Conservation (phyloP, 2,329 filamentous ascomycete species). For the Ophiostoma australiae region DNA sequence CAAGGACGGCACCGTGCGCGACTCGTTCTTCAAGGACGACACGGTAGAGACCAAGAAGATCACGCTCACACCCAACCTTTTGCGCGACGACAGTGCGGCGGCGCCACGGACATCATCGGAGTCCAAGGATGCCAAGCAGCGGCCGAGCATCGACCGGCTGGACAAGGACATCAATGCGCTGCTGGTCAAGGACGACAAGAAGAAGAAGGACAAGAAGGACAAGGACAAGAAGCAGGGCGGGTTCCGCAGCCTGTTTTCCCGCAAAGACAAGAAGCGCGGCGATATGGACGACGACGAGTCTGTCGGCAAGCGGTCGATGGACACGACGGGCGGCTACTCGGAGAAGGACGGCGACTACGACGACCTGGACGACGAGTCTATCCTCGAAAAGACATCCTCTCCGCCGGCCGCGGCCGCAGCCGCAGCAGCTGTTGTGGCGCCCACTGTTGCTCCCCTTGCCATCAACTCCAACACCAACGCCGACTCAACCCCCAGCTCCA, state of each 20-base stretch:
- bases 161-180: conserved; percentile 52
- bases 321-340: conserved; percentile 34
- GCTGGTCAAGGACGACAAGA: conserved; percentile 63
- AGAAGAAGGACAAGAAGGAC: conserved; percentile 67
- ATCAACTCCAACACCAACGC: conserved; percentile 29
- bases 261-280: conserved; percentile 56
- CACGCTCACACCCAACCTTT: conserved; percentile 84
- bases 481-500: too few species aligned
- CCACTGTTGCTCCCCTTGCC: conserved; percentile 35
- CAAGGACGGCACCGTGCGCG: conserved; percentile 78
- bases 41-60: conserved; percentile 95
- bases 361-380: conserved; percentile 42
- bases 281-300: conserved; percentile 52
- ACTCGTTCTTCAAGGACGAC: conserved; percentile 97
- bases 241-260: conserved; percentile 58
- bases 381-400: conserved; percentile 40
- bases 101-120: conserved; percentile 49
- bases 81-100: conserved; percentile 67
- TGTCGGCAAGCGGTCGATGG: conserved; percentile 58
- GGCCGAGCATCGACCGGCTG: conserved; percentile 67
- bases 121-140: conserved; percentile 50
- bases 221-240: conserved; percentile 60
- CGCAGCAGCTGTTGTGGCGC: conserved; percentile 28
- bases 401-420: background rate
- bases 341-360: conserved; percentile 41